Evolutionary conservation across 2,329 filamentous ascomycete genomes (phyloP).

Genomic region (Coniochaeta ligniaria): DNA sequence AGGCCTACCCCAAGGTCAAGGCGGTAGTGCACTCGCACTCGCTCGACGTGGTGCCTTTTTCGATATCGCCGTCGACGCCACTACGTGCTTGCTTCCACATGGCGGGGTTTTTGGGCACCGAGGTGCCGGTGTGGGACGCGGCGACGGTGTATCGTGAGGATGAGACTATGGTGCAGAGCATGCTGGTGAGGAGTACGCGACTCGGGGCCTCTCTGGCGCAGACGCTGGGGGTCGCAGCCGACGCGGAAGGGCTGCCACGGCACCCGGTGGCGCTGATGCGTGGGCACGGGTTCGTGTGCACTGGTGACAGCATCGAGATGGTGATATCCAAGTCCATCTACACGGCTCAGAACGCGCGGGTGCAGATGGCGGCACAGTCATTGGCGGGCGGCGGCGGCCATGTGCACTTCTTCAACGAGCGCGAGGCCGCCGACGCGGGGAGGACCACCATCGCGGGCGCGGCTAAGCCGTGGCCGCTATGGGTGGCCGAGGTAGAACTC

Average conservation of each 20-base stretch:
- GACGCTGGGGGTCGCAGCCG: slow-evolving; percentile 18
- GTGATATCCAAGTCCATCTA: neutral
- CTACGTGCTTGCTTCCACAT: slow-evolving; percentile 34
- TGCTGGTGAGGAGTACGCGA: slow-evolving; percentile 25
- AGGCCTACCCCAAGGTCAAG: slow-evolving; percentile 27
- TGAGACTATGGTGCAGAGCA: slow-evolving; percentile 20
- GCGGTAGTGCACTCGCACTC: slow-evolving; percentile 37
- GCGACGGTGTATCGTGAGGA: slow-evolving; percentile 13
- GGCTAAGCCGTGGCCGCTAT: neutral
- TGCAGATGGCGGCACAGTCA: neutral
- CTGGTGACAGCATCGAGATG: neutral
- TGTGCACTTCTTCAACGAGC: neutral
- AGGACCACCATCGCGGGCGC: neutral
- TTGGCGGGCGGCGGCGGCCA: neutral
- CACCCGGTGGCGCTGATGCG: slow-evolving; percentile 33
- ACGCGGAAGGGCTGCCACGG: neutral
- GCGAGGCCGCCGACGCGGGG: neutral
- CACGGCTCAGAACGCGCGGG: neutral
- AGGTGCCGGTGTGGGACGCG: slow-evolving; percentile 24
- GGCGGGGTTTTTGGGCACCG: slow-evolving; percentile 32
- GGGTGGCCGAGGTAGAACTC: neutral
- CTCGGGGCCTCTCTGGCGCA: slow-evolving; percentile 27
- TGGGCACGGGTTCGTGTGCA: slow-evolving; percentile 29
- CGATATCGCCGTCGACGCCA: slow-evolving; percentile 25
- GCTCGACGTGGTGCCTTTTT: slow-evolving; percentile 32